These are phyloP conservation scores for Globisporangium lucens DNA, from an alignment of 352 stramenopile genomes.

Conservation along the genomic window DNA sequence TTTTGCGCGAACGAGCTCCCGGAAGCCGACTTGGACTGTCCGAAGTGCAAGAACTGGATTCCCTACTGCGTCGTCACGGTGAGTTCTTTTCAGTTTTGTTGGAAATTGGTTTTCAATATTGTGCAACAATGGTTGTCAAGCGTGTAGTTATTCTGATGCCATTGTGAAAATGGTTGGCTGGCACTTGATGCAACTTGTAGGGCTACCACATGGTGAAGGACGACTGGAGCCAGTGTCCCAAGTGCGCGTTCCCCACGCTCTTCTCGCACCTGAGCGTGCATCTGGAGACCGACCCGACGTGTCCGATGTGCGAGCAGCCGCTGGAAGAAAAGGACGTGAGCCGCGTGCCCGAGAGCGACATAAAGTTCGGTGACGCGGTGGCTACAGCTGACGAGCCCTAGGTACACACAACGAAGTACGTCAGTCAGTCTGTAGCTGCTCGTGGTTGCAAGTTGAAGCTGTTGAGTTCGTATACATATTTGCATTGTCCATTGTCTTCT, in stretches of 20 bases:
- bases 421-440: background rate
- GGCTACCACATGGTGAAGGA: slow-evolving; percentile 93
- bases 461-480: slow-evolving; percentile 8
- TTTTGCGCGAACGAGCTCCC: slow-evolving; percentile 77
- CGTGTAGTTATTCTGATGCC: background rate
- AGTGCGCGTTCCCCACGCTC: slow-evolving; percentile 86
- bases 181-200: slow-evolving; percentile 20
- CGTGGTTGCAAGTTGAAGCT: background rate
- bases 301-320: slow-evolving; percentile 75
- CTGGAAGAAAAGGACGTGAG: slow-evolving; percentile 30
- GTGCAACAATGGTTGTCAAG: background rate
- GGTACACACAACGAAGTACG: background rate
- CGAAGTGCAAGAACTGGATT: slow-evolving; percentile 90
- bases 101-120: background rate
- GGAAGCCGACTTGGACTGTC: slow-evolving; percentile 88
- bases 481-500: slow-evolving; percentile 6
- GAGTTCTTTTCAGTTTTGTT: slow-evolving; percentile 10
- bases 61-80: slow-evolving; percentile 93
- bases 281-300: slow-evolving; percentile 62
- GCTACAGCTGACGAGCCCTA: slow-evolving; percentile 8
- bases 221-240: slow-evolving; percentile 90
- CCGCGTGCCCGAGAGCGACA: slow-evolving; percentile 40
- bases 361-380: slow-evolving; percentile 33
- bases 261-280: slow-evolving; percentile 87
- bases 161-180: slow-evolving; percentile 4